phyloP scores from a whole-genome alignment of 2,329 filamentous ascomycete genomes.

The Penicillium glabrum region DNA sequence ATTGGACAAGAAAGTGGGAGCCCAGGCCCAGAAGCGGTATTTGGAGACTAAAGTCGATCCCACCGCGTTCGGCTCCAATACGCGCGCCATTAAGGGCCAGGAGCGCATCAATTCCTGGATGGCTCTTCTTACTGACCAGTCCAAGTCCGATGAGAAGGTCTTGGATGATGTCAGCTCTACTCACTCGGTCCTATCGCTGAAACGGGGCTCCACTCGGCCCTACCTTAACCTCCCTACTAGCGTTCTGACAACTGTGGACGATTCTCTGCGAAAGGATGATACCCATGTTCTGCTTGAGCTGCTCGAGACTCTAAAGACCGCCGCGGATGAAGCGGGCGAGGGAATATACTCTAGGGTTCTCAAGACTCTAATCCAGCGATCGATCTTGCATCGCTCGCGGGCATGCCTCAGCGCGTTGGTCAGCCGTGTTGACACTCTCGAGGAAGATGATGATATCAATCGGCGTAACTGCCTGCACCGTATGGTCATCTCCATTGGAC shows the following conservation, averaged over 20 bases:
- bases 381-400: constrained; percentile 71
- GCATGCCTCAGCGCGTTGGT: constrained; percentile 72
- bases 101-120: constrained; percentile 87
- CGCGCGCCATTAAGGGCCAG: constrained; percentile 58
- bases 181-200: constrained; percentile 68
- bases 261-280: constrained; percentile 42
- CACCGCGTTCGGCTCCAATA: constrained; percentile 79
- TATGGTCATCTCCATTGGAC: constrained; percentile 86
- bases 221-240: constrained; percentile 69
- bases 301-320: constrained; percentile 59
- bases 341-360: constrained; percentile 64
- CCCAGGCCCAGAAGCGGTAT: constrained; percentile 79
- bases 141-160: constrained; percentile 67
- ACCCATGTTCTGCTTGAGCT: constrained; percentile 46
- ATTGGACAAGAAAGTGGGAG: constrained; percentile 87
- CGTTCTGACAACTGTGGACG: constrained; percentile 43
- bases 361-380: constrained; percentile 45
- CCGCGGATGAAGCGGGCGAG: constrained; percentile 58
- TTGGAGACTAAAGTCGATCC: constrained; percentile 88
- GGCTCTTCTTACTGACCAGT: constrained; percentile 58
- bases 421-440: constrained; percentile 65
- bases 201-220: constrained; percentile 72
- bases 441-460: constrained; percentile 91
- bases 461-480: constrained; percentile 91
- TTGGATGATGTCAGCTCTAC: constrained; percentile 72